Conservation (phyloP, 352 stramenopile genomes). For the Phytophthora palmivora region DNA sequence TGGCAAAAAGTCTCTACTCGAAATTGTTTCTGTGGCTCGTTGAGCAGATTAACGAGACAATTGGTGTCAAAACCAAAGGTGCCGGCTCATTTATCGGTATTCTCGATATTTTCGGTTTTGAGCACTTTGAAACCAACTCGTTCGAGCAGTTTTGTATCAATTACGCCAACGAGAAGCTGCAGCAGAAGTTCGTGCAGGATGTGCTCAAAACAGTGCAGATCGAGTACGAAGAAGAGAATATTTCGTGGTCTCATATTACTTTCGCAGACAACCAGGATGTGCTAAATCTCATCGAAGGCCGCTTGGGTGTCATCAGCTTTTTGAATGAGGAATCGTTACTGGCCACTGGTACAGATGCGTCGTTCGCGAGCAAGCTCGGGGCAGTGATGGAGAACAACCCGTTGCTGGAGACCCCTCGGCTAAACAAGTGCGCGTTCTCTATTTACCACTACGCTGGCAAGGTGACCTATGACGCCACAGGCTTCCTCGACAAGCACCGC, state of each 20-base stretch:
- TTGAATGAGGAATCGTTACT: slow-evolving; percentile 92
- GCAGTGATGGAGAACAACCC: slow-evolving; percentile 91
- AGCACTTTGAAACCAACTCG: slow-evolving; percentile 92
- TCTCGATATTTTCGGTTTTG: slow-evolving; percentile 94
- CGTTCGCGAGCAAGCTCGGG: slow-evolving; percentile 90
- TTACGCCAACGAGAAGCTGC: slow-evolving; percentile 93
- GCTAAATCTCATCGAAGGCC: slow-evolving; percentile 91
- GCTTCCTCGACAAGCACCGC: slow-evolving; percentile 88
- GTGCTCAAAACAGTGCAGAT: slow-evolving; percentile 94
- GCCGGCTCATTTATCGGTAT: slow-evolving; percentile 90
- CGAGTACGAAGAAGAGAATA: slow-evolving; percentile 93
- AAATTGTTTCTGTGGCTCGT: slow-evolving; percentile 97
- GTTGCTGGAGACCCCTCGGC: slow-evolving; percentile 80
- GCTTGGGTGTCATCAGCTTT: slow-evolving; percentile 88
- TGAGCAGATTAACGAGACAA: slow-evolving; percentile 93
- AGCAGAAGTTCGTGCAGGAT: slow-evolving; percentile 89
- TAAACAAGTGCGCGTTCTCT: slow-evolving; percentile 86
- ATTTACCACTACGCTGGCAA: slow-evolving; percentile 90
- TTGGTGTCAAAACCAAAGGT: slow-evolving; percentile 66
- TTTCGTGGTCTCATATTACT: slow-evolving; percentile 90
- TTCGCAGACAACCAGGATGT: slow-evolving; percentile 93
- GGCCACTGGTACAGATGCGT: slow-evolving; percentile 81
- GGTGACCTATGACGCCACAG: slow-evolving; percentile 83
- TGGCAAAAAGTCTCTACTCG: slow-evolving; percentile 95
- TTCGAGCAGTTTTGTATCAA: slow-evolving; percentile 96